These are phyloP conservation scores for Paramecium caudatum DNA, from an alignment of 73 alveolate genomes.

Conservation along the genomic window DNA sequence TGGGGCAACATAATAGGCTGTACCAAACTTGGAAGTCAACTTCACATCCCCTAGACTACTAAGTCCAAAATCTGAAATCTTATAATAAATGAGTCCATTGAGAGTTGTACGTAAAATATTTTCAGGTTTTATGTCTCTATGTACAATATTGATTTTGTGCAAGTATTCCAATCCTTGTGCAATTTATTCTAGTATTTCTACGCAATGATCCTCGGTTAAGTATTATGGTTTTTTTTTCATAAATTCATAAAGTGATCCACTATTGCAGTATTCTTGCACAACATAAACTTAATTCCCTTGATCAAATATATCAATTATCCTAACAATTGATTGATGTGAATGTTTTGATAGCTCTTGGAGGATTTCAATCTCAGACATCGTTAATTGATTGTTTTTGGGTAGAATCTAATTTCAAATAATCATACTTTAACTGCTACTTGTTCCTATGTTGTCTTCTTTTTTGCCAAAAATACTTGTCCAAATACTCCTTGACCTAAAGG, in stretches of 20 bases:
- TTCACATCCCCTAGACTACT: neutral
- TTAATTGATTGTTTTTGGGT: neutral
- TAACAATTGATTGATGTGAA: constrained; percentile 44
- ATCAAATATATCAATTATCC: constrained; percentile 27
- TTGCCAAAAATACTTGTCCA: constrained; percentile 30
- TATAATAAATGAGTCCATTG: constrained; percentile 28
- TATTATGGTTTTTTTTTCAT: constrained; percentile 38
- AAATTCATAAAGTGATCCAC: constrained; percentile 29
- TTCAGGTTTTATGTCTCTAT: constrained; percentile 78
- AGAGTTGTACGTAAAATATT: constrained; percentile 1
- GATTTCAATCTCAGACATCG: constrained; percentile 29
- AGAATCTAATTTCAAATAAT: neutral
- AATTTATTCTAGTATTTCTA: constrained; percentile 30
- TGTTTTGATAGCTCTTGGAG: neutral
- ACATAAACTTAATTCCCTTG: neutral
- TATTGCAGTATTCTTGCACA: constrained; percentile 36
- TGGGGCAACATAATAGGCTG: constrained; percentile 67
- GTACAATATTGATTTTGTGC: constrained; percentile 47
- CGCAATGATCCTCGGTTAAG: constrained; percentile 10
- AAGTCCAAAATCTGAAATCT: constrained; percentile 58
- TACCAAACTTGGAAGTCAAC: constrained; percentile 55
- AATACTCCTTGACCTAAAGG: constrained; percentile 23
- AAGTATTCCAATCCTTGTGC: constrained; percentile 34
- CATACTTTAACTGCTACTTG: constrained; percentile 52
- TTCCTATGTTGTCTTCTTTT: constrained; percentile 11